Evolutionary conservation across 148 eudicot species (phyloP), one percentile per base, ranked within the genome.

Genomic region (Dianthus caryophyllus): DNA sequence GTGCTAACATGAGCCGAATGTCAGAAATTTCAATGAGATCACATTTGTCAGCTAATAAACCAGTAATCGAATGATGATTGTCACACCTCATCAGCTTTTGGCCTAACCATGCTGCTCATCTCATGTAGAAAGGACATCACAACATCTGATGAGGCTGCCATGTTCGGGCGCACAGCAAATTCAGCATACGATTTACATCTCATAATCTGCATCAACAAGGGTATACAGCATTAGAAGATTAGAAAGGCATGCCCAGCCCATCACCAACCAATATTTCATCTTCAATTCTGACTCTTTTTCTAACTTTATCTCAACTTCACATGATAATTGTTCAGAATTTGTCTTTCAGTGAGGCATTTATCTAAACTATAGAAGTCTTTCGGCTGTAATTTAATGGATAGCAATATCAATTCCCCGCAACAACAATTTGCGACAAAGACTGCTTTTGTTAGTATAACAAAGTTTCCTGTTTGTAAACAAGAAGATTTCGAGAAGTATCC

Each of bases 81-180:
- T 44, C 60, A 74, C 77, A 93, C 98, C 92, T 93, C 80, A 66
- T 84, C 88, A 69, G 98, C 98, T 79, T 79, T 79, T 51, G 90
- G 87, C 78, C 81, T 81, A 72, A 90, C 84, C 79, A 79, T 75
- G 70, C 85, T 76, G 75, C 95, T 86, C 97, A 93, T 77, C 75
- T 89, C 87, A 69, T 76, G 81, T 81, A 93, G 75, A 80, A 90
- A 93, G 52, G 90, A 75, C 71, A 69, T 65, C 54, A 90, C 91
- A 79, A 90, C 84, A 72, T 90, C 88, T 6, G 90, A 88, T 51
- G 95, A 83, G 51, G 90, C 73, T 61, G 98, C 96, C 95, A 93
- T 87, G 68, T 83, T 87, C 47, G 81, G 80, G 63, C 75, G 82
- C 65, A 84, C 77, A 16, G 88, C 81, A 86, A 87, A 87, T 69